These are phyloP conservation scores for Suillus discolor DNA, from an alignment of 768 basidiomycete species.

Conservation along the genomic window DNA sequence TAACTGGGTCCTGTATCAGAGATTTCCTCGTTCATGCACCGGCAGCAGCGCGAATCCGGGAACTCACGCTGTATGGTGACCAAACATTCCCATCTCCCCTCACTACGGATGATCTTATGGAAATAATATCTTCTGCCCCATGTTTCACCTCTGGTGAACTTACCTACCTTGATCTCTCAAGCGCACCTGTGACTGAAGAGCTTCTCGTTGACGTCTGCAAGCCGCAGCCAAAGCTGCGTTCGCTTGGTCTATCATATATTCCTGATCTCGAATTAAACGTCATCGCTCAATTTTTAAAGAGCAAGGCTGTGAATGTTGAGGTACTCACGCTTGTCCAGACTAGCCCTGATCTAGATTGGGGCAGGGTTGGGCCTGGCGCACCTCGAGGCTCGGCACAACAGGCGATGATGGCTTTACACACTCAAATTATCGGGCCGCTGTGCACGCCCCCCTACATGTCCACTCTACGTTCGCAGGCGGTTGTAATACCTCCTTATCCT, in stretches of 20 bases:
- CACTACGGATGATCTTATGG: conserved; percentile 60
- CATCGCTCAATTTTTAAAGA: conserved; percentile 68
- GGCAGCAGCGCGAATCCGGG: conserved; percentile 60
- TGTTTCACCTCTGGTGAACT: conserved; percentile 77
- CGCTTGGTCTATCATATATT: conserved; percentile 89
- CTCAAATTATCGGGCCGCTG: conserved; percentile 75
- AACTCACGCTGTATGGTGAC: conserved; percentile 91
- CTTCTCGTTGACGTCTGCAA: conserved; percentile 53
- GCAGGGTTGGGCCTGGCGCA: conserved; percentile 34
- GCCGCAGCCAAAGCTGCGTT: conserved; percentile 75
- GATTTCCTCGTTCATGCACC: conserved; percentile 71
- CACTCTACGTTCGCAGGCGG: conserved; percentile 40
- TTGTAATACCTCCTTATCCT: conserved; percentile 45
- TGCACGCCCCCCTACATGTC: conserved; percentile 80
- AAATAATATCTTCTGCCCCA: conserved; percentile 73
- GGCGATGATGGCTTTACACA: conserved; percentile 76
- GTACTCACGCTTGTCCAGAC: conserved; percentile 81
- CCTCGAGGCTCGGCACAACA: conserved; percentile 56
- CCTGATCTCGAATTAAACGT: conserved; percentile 64
- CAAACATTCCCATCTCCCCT: conserved; percentile 79
- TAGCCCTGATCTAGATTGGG: conserved; percentile 72
- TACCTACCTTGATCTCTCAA: conserved; percentile 89
- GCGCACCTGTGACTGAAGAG: conserved; percentile 66
- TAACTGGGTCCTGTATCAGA: conserved; percentile 79
- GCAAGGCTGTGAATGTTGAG: conserved; percentile 77